A percentile compares a stretch with the other conserved stretches of the same genome.
Evolutionary conservation across 1,139 yeast species (phyloP).

Genomic region (Candida freyschussii): DNA sequence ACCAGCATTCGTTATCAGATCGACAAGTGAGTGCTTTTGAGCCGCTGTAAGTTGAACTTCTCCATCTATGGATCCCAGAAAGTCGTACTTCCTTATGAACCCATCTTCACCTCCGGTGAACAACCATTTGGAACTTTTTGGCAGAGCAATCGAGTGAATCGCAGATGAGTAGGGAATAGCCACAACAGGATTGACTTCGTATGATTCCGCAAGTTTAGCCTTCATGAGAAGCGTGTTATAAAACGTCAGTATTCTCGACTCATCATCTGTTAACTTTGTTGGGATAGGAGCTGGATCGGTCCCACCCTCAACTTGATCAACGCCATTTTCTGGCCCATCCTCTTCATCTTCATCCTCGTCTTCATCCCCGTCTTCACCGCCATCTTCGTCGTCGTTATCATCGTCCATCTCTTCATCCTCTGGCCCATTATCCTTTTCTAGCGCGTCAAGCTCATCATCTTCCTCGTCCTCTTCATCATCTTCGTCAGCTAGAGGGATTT

Average conservation of each 20-base stretch:
- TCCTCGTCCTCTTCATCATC: conserved; percentile 30
- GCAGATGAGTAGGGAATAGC: conserved; percentile 69
- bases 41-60: conserved; percentile 85
- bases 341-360: conserved; percentile 28
- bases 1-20: conserved; percentile 80
- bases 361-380: conserved; percentile 29
- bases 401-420: conserved; percentile 30
- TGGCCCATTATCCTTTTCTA: conserved; percentile 24
- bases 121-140: conserved; percentile 82
- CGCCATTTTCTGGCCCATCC: conserved; percentile 24
- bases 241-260: conserved; percentile 26
- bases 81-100: conserved; percentile 82
- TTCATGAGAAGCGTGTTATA: conserved; percentile 39
- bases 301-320: too few relatives aligned
- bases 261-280: conserved; percentile 8
- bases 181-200: conserved; percentile 61
- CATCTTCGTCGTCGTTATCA: conserved; percentile 28
- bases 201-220: conserved; percentile 43
- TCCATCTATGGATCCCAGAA: conserved; percentile 83
- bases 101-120: conserved; percentile 98
- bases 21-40: conserved; percentile 85
- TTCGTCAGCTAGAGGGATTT: conserved; percentile 28
- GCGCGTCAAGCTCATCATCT: conserved; percentile 26
- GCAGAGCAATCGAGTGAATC: conserved; percentile 72
- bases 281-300: too few relatives aligned